A percentile compares a stretch with the other conserved stretches of the same genome.
Conservation (phyloP, 306 rosid genomes). For the Corylus americana region DNA sequence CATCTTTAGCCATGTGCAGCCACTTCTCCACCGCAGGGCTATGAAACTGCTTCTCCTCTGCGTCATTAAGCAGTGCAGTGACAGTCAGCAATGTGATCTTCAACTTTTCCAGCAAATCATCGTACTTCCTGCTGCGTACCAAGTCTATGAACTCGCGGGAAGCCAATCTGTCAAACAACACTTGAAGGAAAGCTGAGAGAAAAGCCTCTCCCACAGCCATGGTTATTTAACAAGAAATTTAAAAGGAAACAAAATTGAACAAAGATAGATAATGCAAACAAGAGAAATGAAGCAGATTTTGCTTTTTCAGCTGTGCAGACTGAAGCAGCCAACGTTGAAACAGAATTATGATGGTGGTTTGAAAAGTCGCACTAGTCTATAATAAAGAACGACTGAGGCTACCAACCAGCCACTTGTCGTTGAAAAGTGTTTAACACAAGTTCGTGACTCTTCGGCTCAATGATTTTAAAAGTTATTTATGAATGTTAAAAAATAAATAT, state of each 20-base stretch:
- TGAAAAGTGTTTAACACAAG: no score
- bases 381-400: no score
- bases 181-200: conserved; percentile 40
- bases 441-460: no score
- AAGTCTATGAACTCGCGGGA: conserved; percentile 28
- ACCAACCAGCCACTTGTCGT: no score
- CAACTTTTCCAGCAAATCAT: conserved; percentile 29
- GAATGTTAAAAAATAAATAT: no score
- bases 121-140: conserved; percentile 16
- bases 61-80: conserved; percentile 29
- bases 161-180: conserved; percentile 38
- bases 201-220: conserved; percentile 38
- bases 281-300: not conserved
- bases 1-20: conserved; percentile 36
- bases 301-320: not conserved
- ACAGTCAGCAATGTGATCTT: conserved; percentile 30
- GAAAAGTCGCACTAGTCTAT: not conserved
- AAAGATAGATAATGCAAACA: not conserved
- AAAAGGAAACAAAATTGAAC: no score
- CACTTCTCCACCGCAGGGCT: conserved; percentile 31
- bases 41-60: conserved; percentile 41
- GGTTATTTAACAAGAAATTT: not conserved
- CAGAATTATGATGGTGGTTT: not conserved
- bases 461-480: no score
- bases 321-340: not conserved